phyloP scores from a whole-genome alignment of 208 protist genomes.

The Wallacemonas sp. region DNA sequence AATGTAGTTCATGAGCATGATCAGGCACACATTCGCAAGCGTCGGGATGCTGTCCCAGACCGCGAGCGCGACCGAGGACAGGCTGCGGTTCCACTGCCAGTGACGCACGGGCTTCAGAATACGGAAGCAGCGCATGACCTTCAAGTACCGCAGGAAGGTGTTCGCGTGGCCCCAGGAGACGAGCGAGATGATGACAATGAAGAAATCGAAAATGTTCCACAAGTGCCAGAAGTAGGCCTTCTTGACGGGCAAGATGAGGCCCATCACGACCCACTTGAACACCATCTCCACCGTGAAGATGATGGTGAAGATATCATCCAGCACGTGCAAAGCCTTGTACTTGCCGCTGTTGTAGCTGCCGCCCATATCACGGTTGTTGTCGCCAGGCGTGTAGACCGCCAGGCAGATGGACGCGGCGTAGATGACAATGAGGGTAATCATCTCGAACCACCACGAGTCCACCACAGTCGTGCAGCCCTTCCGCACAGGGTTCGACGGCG shows the following conservation, averaged over 20 bases:
- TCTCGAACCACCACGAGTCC: conserved; percentile 68
- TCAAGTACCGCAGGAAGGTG: conserved; percentile 69
- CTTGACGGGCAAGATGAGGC: conserved; percentile 72
- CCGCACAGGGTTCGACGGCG: conserved; percentile 63
- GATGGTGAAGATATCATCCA: conserved; percentile 86
- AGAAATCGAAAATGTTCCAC: conserved; percentile 91
- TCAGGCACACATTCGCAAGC: conserved; percentile 81
- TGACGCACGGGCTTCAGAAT: conserved; percentile 73
- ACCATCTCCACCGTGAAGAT: conserved; percentile 90
- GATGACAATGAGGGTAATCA: conserved; percentile 64
- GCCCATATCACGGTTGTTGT: conserved; percentile 64
- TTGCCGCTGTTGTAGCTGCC: conserved; percentile 60
- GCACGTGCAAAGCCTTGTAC: conserved; percentile 74
- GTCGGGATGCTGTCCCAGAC: conserved; percentile 83
- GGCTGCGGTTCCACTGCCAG: conserved; percentile 55
- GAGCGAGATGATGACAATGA: conserved; percentile 87
- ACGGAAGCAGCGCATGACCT: conserved; percentile 85
- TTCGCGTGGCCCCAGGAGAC: conserved; percentile 50
- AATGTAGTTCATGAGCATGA: conserved; percentile 91
- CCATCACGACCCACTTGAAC: conserved; percentile 86
- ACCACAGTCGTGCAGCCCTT: conserved; percentile 41
- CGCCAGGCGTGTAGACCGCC: conserved; percentile 61
- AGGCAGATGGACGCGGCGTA: conserved; percentile 77
- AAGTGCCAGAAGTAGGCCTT: conserved; percentile 87
- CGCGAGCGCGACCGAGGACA: conserved; percentile 62